phyloP scores from a whole-genome alignment of 352 stramenopile genomes.

The Phytophthora kernoviae region DNA sequence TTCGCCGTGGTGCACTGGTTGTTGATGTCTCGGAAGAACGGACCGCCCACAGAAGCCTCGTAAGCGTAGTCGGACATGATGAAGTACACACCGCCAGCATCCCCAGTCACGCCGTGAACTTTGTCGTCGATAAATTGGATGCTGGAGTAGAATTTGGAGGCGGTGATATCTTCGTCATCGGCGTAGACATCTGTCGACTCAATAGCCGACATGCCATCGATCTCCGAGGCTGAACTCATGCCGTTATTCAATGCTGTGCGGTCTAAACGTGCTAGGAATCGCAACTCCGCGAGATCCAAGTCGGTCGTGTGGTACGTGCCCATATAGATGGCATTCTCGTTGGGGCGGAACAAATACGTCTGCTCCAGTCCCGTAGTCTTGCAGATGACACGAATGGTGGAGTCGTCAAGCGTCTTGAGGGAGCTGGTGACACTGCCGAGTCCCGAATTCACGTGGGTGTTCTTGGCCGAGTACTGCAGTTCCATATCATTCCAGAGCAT shows the following conservation, averaged over 20 bases:
- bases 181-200: constrained; percentile 47
- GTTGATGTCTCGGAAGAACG: constrained; percentile 65
- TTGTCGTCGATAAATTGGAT: constrained; percentile 35
- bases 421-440: constrained; percentile 32
- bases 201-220: constrained; percentile 31
- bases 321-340: constrained; percentile 61
- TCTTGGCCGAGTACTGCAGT: constrained; percentile 49
- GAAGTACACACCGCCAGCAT: constrained; percentile 46
- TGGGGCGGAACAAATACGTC: constrained; percentile 50
- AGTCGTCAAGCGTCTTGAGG: constrained; percentile 32
- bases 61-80: constrained; percentile 49
- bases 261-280: constrained; percentile 49
- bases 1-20: constrained; percentile 50
- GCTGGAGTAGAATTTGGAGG: constrained; percentile 45
- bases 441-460: constrained; percentile 50
- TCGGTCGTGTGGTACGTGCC: constrained; percentile 49
- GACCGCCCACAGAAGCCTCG: constrained; percentile 44
- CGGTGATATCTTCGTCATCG: constrained; percentile 28
- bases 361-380: constrained; percentile 37
- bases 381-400: constrained; percentile 51
- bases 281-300: constrained; percentile 38
- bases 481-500: constrained; percentile 43
- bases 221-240: constrained; percentile 31
- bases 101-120: constrained; percentile 37
- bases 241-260: constrained; percentile 30